Conservation (phyloP, 306 rosid species). For the Dalbergia cultrata region DNA sequence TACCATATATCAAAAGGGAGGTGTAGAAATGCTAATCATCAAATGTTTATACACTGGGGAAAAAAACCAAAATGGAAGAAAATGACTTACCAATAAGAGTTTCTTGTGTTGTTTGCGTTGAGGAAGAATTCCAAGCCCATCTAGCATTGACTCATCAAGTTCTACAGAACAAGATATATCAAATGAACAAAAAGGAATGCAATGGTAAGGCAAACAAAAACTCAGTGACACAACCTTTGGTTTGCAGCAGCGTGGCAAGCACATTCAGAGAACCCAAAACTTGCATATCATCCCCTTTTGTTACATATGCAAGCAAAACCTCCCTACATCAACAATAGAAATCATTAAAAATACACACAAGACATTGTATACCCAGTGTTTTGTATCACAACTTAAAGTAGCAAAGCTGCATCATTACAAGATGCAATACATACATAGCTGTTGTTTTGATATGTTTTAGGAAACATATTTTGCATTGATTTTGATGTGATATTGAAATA, state of each 20-base stretch:
- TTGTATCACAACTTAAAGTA: slow-evolving; percentile 17
- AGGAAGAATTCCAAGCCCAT: slow-evolving; percentile 95
- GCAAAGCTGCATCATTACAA: slow-evolving; percentile 30
- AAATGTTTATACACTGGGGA: slow-evolving; percentile 28
- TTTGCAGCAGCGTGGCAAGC: slow-evolving; percentile 86
- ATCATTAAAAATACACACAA: slow-evolving; percentile 27
- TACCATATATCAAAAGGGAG: not conserved
- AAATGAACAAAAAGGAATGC: slow-evolving; percentile 47
- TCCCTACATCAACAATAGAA: slow-evolving; percentile 62
- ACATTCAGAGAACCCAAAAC: slow-evolving; percentile 83
- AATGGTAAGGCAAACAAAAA: slow-evolving; percentile 34
- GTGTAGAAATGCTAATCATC: slow-evolving; percentile 6
- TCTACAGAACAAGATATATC: slow-evolving; percentile 59
- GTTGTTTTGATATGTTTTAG: too few relatives aligned
- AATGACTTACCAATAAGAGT: slow-evolving; percentile 73
- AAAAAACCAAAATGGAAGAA: slow-evolving; percentile 36
- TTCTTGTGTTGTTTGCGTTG: slow-evolving; percentile 93
- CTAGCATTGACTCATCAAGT: slow-evolving; percentile 90
- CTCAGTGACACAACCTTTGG: slow-evolving; percentile 73
- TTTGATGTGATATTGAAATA: not conserved
- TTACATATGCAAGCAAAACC: slow-evolving; percentile 75
- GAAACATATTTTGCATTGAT: not conserved
- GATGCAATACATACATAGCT: not conserved
- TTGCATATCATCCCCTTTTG: slow-evolving; percentile 72
- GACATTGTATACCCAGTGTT: not conserved